These are phyloP conservation scores for Macadamia tetraphylla DNA, from an alignment of 164 flowering plant species.

Conservation along the genomic window DNA sequence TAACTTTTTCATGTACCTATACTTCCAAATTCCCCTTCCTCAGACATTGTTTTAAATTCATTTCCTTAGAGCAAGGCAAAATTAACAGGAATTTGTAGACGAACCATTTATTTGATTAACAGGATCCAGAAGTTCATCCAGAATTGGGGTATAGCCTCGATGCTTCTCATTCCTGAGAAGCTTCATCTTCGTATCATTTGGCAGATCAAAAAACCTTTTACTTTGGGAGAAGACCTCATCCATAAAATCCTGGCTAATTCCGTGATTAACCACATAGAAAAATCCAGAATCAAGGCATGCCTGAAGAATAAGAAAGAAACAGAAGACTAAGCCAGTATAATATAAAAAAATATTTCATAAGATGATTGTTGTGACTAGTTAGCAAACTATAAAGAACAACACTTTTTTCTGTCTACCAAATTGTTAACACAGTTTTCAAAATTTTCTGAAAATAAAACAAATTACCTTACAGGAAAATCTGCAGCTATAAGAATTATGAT, in stretches of 20 bases:
- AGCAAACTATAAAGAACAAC: no score
- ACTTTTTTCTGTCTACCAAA: no score
- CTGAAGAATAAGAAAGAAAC: constrained; percentile 28
- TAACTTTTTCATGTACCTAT: no score
- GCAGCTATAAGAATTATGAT: no score
- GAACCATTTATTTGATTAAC: constrained; percentile 74
- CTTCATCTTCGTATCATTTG: constrained; percentile 66
- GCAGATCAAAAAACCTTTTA: constrained; percentile 54
- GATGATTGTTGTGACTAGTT: background rate
- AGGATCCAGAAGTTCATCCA: constrained; percentile 75
- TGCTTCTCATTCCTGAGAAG: constrained; percentile 72
- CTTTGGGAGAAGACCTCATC: constrained; percentile 81
- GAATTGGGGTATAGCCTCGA: constrained; percentile 80
- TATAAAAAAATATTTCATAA: background rate
- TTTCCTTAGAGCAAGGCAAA: no score
- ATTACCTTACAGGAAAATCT: no score
- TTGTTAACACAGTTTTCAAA: no score
- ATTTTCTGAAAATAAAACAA: no score
- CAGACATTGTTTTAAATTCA: no score
- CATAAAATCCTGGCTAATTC: constrained; percentile 78
- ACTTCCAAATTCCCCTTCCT: no score
- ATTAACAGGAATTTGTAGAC: constrained; percentile 10
- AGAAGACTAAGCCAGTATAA: background rate
- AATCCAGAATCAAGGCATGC: constrained; percentile 92
- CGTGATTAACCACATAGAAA: constrained; percentile 91